Conservation (phyloP, 1,284 basidiomycete genomes). For the Cryptococcus amylolentus region DNA sequence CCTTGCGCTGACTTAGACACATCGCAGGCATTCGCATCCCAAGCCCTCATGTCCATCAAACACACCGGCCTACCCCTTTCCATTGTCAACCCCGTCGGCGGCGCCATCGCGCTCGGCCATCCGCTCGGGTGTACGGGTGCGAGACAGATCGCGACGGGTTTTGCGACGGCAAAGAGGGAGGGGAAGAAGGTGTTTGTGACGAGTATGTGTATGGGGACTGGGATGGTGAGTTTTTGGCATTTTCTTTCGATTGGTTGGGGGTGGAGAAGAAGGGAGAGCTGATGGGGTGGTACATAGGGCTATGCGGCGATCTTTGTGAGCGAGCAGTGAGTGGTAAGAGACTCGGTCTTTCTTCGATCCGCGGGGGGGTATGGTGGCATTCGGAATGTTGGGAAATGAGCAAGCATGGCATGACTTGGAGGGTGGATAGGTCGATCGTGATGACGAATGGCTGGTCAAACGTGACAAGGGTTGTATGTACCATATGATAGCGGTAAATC, state of each 20-base stretch:
- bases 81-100: slow-evolving; percentile 85
- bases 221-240: slow-evolving; percentile 69
- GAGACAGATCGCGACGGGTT: slow-evolving; percentile 78
- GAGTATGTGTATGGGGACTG: slow-evolving; percentile 93
- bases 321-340: slow-evolving; percentile 29
- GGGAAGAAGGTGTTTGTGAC: slow-evolving; percentile 82
- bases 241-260: too few relatives aligned
- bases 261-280: too few relatives aligned
- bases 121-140: slow-evolving; percentile 75
- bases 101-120: slow-evolving; percentile 76
- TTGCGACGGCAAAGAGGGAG: slow-evolving; percentile 72
- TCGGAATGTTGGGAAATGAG: too few relatives aligned
- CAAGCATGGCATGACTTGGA: too few relatives aligned
- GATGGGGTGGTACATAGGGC: slow-evolving; percentile 27
- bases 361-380: too few relatives aligned
- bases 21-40: slow-evolving; percentile 70
- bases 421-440: too few relatives aligned
- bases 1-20: not conserved
- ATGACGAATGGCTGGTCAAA: too few relatives aligned
- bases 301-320: slow-evolving; percentile 51
- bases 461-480: too few relatives aligned
- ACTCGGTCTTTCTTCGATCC: too few relatives aligned
- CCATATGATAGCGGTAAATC: too few relatives aligned
- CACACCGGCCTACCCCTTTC: slow-evolving; percentile 66
- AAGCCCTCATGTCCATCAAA: slow-evolving; percentile 75